Percentiles rank a stretch among this genome's conserved stretches.
Evolutionary conservation across 2,329 filamentous ascomycete genomes (phyloP).

Genomic region (Colletotrichum endophyticum): DNA sequence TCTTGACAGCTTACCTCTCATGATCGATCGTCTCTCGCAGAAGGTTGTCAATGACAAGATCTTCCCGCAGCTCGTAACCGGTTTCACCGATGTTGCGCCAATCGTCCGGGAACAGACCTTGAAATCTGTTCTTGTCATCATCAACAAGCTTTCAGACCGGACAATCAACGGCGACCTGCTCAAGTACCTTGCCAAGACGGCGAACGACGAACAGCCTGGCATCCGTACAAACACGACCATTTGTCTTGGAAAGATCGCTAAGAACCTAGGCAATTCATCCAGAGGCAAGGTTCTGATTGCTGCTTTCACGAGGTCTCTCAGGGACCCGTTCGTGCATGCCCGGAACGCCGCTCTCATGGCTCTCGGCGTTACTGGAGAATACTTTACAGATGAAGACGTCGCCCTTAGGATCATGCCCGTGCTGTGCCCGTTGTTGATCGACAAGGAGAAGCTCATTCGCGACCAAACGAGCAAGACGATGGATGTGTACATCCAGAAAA

Average conservation of each 20-base stretch:
- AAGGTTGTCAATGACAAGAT: constrained; percentile 96
- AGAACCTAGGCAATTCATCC: constrained; percentile 78
- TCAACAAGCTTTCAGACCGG: constrained; percentile 88
- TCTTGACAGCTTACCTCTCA: constrained; percentile 83
- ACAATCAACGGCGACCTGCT: constrained; percentile 93
- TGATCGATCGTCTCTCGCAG: constrained; percentile 89
- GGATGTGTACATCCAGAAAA: constrained; percentile 81
- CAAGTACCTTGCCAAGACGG: constrained; percentile 89
- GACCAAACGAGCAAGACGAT: constrained; percentile 91
- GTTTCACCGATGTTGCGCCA: constrained; percentile 90
- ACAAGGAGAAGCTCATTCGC: constrained; percentile 94
- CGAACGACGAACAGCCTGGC: constrained; percentile 96
- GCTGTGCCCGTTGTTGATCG: constrained; percentile 83
- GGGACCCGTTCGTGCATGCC: constrained; percentile 94
- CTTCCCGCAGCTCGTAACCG: constrained; percentile 93
- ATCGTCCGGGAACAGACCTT: constrained; percentile 95
- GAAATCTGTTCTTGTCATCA: constrained; percentile 87
- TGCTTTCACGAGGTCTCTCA: constrained; percentile 85
- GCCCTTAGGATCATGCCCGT: constrained; percentile 83
- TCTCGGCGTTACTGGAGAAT: constrained; percentile 81
- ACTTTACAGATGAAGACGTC: constrained; percentile 89
- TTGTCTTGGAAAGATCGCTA: constrained; percentile 94
- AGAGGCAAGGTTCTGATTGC: constrained; percentile 91
- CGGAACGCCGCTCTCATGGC: constrained; percentile 89
- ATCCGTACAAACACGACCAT: constrained; percentile 99